Evolutionary conservation across 768 basidiomycete genomes (phyloP), one percentile per base, ranked within the genome.

Genomic region (Calocybe cyanea): DNA sequence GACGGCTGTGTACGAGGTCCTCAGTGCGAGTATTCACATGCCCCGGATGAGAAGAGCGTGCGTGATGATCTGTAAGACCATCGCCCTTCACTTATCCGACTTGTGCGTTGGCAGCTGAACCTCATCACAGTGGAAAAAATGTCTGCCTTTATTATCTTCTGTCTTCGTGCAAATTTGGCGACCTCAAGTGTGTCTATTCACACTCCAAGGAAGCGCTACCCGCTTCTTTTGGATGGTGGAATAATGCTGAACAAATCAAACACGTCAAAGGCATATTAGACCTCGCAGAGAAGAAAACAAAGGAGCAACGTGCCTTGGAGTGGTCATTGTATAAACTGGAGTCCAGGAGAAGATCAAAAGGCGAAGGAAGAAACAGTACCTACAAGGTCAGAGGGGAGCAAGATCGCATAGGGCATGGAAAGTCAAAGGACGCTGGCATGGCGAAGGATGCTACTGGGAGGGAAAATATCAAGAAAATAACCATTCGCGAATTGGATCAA

Each of bases 11-110:
- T 47, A 8, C 62, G 67, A 2, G 75, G 78, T 0, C 41, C 15
- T 7, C 45, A 50, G 1, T 83, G 80, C 52, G 46, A 46, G 14
- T 80, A 65, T 58, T 76, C 71, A 15, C 79, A 83, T 56, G 73
- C 76, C 0, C 78, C 79, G 0, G 78, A 81, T 49, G 54, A 67
- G 33, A 76, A 72, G 57, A 81, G 79, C 48, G 68, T 78, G 11
- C 66, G 78, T 15, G 76, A 83, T 50, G 67, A 71, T 10, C 58
- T 80, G 81, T 81, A 47, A 48, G 77, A 7, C 36, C 23, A 24
- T 31, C 13, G 40, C 4, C 21, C 23, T 25, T 24, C 37, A 24
- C 37, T 14, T 20, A 18, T n/a, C 9, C 25, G 11, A 28, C 25
- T 28, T 28, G 25, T 11, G 6, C 15, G 13, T 43, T 42, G 10